phyloP scores from a whole-genome alignment of 805 yeast species.

The Nakazawaea laoshanensis region DNA sequence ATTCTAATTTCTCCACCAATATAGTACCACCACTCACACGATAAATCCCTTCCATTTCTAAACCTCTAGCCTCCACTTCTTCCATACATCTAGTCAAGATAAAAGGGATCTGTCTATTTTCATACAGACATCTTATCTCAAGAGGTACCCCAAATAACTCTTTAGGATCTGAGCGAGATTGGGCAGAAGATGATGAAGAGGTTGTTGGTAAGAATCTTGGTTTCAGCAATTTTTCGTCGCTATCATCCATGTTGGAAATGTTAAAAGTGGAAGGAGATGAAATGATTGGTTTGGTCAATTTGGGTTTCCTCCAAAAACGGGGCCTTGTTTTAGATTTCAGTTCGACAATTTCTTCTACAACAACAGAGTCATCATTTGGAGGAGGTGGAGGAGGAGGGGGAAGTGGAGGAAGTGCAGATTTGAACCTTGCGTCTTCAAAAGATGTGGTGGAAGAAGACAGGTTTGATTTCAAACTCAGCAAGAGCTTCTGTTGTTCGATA shows the following conservation, averaged over 20 bases:
- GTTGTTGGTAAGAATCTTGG: slow-evolving; percentile 14
- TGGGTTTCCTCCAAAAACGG: slow-evolving; percentile 22
- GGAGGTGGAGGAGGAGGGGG: slow-evolving; percentile 9
- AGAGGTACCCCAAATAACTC: slow-evolving; percentile 43
- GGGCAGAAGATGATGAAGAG: slow-evolving; percentile 12
- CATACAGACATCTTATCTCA: slow-evolving; percentile 54
- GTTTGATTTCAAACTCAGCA: slow-evolving; percentile 13
- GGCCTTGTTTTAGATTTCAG: slow-evolving; percentile 18
- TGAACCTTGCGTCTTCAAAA: slow-evolving; percentile 6
- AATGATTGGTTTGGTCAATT: slow-evolving; percentile 8
- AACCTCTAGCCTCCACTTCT: slow-evolving; percentile 72
- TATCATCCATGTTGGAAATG: slow-evolving; percentile 4
- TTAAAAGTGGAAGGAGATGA: slow-evolving; percentile 9
- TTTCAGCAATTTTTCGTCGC: not conserved
- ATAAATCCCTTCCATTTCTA: slow-evolving; percentile 80
- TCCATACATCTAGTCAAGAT: slow-evolving; percentile 63
- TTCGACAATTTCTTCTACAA: slow-evolving; percentile 9
- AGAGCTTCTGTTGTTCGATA: slow-evolving; percentile 12
- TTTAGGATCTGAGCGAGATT: slow-evolving; percentile 10
- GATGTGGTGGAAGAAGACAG: slow-evolving; percentile 11
- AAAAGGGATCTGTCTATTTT: slow-evolving; percentile 56
- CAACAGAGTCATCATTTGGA: slow-evolving; percentile 2
- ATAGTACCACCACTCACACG: slow-evolving; percentile 81
- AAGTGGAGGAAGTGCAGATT: slow-evolving; percentile 3
- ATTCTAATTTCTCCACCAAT: slow-evolving; percentile 39